Base-by-base conservation (phyloP, 176 grass and related monocot species). In the Areca catechu region DNA sequence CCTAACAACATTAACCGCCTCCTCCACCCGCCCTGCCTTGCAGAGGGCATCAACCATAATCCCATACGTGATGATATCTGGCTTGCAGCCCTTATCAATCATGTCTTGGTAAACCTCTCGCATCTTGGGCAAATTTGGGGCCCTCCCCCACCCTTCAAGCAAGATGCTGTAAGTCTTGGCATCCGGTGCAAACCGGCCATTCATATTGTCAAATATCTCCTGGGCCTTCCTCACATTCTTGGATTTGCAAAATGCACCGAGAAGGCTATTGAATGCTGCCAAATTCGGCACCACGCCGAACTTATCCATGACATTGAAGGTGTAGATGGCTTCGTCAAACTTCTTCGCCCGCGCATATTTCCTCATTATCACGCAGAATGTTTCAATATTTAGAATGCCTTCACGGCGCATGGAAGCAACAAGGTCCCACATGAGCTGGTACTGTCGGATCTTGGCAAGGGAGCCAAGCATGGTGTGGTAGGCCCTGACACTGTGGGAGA, bases 31-130 rank as follows among this genome's bases (percentile, higher is more conserved):
- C 7, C 86, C 65, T 1, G 86, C 68, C 59, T 97, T 97, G 63
- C 92, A 97, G 27, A 97, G 75, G 7, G 92, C 69, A 25, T 97
- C 92, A 0, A 97, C 86, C 83, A 97, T 91, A 59, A 97, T 97
- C 43, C 92, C 77, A 51, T 97, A 97, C 17, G 92, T 97, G 52
- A 97, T 83, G 2, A 97, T 85, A 69, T 97, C 92, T 29, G 86
- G 83, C 21, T 97, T 68, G 54, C 92, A 91, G 55, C 78, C 80
- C 54, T 67, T 65, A 1, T 75, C 74, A 19, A 79, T 49, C 91
- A 90, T 97, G 27, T 90, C 80, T 27, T 20, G 63, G 24, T 88
- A 88, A 9, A 91, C 83, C n/a, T 88, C 69, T 9, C 83, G 77
- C 86, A 97, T 97, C 79, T 90, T 90, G 19, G 86, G 77, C 68